Base-by-base conservation (phyloP, 2,329 filamentous ascomycete genomes). In the Fusarium pseudocircinatum region DNA sequence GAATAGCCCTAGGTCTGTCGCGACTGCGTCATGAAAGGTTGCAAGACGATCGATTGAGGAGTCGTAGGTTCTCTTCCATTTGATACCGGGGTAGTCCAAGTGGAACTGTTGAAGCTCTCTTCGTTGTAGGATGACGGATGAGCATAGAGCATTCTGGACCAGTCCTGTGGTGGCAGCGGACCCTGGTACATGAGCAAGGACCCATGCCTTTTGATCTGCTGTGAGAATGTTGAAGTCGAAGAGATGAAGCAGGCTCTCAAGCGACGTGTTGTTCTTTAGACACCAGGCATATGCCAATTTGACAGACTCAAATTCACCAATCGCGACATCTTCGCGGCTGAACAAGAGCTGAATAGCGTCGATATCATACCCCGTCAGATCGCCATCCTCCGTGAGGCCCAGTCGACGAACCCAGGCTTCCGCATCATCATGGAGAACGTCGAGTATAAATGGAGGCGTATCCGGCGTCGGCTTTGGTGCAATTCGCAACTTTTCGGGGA, bases 201-300 rank as follows among this genome's bases (percentile, higher is more conserved):
- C 20, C 62, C 62, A 65, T 4, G 47, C 34, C 1, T 54, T 65
- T 28, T 65, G 34, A 40, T 65, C 40, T 2, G 40, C 10, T 0
- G n/a, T 65, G 20, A 65, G 47, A 15, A 54, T 12, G 10, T 63
- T 65, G 6, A 65, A 36, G 13, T 65, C 58, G 2, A 65, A 65
- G 3, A 65, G 34, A 42, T 65, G 24, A 0, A 65, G 12, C 10
- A 65, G 18, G 16, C 10, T 54, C 12, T 65, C 47, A 2, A 65
- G 42, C 0, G 58, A 36, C 0, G 24, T 20, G 4, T 13, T 2
- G 4, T 36, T 63, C 8, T 40, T 53, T 1, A 40, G 0, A 13
- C 62, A 63, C 62, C 62, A 65, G 0, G 28, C 1, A 24, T 63
- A 28, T 1, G 62, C 62, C 8, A 26, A 1, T 6, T 26, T 46